Conservation (phyloP, 345 rosid genomes). For the Gossypium rotundifolium region DNA sequence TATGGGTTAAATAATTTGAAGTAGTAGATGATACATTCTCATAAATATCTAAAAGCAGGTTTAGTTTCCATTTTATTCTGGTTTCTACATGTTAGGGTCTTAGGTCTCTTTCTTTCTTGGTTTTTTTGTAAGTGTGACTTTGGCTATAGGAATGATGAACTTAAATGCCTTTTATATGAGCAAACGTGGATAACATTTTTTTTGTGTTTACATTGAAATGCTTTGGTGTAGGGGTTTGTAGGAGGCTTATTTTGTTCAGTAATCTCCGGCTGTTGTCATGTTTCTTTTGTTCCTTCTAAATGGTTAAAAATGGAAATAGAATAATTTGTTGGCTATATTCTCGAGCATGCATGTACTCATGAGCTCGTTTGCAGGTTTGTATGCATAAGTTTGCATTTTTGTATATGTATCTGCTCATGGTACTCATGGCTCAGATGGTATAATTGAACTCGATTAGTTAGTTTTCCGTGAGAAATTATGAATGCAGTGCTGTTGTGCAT, state of each 20-base stretch:
- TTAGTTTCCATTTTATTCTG: neutral
- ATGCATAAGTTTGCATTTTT: neutral
- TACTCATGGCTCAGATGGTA: neutral
- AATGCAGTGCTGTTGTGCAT: neutral
- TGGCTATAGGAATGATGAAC: neutral
- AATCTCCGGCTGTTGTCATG: neutral
- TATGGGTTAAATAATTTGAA: neutral
- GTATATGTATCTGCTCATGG: neutral
- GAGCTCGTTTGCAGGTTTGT: neutral
- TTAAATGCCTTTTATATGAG: neutral
- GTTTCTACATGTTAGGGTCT: neutral
- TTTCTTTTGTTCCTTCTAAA: neutral
- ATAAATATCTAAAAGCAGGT: neutral
- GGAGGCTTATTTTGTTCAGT: neutral
- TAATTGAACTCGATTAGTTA: neutral
- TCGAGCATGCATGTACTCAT: neutral
- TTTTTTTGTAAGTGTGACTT: neutral
- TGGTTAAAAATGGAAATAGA: neutral
- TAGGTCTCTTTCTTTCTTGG: neutral
- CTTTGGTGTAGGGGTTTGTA: neutral
- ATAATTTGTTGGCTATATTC: neutral
- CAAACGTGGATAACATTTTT: neutral
- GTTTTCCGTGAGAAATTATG: neutral
- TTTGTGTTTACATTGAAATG: neutral
- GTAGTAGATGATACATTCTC: slow-evolving; percentile 15